Evolutionary conservation across 768 basidiomycete species (phyloP), one percentile per base, ranked within the genome.

Genomic region (Nidularia pulvinata): DNA sequence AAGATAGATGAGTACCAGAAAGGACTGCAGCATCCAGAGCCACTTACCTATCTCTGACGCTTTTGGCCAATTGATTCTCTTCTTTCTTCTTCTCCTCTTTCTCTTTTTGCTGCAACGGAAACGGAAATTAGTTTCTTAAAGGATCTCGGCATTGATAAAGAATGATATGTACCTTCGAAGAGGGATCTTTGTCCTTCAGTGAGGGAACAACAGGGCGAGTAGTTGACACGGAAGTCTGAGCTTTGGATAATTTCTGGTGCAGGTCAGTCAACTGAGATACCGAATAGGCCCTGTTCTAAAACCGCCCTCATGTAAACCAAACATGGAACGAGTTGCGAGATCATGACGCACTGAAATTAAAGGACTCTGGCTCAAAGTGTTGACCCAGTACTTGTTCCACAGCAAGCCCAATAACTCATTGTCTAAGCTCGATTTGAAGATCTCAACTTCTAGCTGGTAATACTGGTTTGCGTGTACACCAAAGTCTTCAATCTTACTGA

Each of bases 361-460:
- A 4, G 95, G 89, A 64, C 93, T 96, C 64, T 93, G 92, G 61
- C 91, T 93, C 37, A 99, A 77, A 2, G 97, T 99, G 62, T 95
- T 95, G 25, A 97, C 93, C 97, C 97, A 99, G 62, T 99, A 99
- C 71, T 98, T 98, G 73, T 99, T 98, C 96, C 96, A 98, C 51
- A 99, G 71, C 65, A 95, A 73, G 19, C 91, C 91, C 43, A 99
- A 78, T 2, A 99, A 74, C 62, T 95, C 86, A 33, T 85, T 87
- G 66, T 99, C 97, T 48, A 95, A 72, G 55, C 81, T 86, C 25
- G 88, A 91, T 70, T 97, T 98, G 84, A 97, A 99, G 50, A 98
- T 89, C 65, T 95, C 88, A 14, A 99, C 89, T 33, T 96, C 95
- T 11, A 99, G 80, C 22, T 84, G 90, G 67, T 99, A 99, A 68